Evolutionary conservation across 169 alveolate genomes (phyloP).

Genomic region (Cryptosporidium sp.): DNA sequence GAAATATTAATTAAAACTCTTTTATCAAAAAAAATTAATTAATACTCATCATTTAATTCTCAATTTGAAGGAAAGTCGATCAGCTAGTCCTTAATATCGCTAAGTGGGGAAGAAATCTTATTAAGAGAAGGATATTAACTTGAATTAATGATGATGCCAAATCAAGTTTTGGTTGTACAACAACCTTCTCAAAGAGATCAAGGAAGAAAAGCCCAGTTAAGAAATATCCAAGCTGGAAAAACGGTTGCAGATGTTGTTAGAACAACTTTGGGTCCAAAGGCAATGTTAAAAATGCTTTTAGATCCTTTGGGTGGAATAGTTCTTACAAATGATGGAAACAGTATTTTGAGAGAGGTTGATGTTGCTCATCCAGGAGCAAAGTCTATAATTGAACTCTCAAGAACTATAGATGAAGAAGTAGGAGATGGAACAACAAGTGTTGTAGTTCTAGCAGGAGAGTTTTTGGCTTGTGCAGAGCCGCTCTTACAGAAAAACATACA

Average conservation of each 20-base stretch:
- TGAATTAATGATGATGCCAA: conserved; percentile 42
- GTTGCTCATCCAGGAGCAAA: conserved; percentile 99
- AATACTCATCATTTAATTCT: not conserved
- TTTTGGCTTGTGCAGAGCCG: conserved; percentile 96
- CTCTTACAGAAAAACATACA: conserved; percentile 95
- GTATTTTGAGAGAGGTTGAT: conserved; percentile 97
- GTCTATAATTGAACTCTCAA: conserved; percentile 95
- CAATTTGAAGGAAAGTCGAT: not conserved
- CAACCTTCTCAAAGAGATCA: conserved; percentile 87
- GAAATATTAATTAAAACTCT: not conserved
- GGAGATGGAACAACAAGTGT: conserved; percentile 99
- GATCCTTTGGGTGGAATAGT: conserved; percentile 99
- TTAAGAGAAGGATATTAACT: not conserved
- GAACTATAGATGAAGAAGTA: conserved; percentile 98
- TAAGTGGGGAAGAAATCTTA: conserved; percentile 12
- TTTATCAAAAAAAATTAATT: not conserved
- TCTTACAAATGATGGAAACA: conserved; percentile 97
- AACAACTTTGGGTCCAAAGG: conserved; percentile 98
- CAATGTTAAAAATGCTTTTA: conserved; percentile 98
- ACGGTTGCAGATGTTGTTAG: conserved; percentile 97
- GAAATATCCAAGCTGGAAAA: conserved; percentile 94
- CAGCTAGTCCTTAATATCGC: not conserved
- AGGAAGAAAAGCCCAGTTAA: conserved; percentile 87
- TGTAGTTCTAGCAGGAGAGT: conserved; percentile 99
- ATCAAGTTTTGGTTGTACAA: conserved; percentile 85